Conservation (phyloP, 2,329 filamentous ascomycete species). For the Botryosphaeria agaves region DNA sequence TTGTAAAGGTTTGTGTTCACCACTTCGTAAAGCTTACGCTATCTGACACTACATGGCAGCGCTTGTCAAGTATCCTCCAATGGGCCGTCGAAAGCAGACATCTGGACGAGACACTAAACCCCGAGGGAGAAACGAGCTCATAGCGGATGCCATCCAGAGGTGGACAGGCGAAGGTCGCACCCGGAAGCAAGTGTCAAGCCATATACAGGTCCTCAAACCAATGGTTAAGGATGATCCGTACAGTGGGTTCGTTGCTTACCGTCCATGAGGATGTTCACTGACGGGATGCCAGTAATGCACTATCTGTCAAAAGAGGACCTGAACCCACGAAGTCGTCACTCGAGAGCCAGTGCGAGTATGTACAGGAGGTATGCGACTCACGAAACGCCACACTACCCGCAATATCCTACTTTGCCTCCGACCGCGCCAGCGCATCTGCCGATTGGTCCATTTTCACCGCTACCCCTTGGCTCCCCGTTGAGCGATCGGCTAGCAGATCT, state of each 20-base stretch:
- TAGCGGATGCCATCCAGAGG: slow-evolving; percentile 38
- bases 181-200: slow-evolving; percentile 46
- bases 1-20: slow-evolving; percentile 22
- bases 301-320: slow-evolving; percentile 22
- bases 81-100: slow-evolving; percentile 35
- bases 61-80: slow-evolving; percentile 38
- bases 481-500: slow-evolving; percentile 1
- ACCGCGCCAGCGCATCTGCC: no score
- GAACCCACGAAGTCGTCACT: slow-evolving; percentile 3
- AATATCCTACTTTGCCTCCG: neutral
- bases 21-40: neutral
- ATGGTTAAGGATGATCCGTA: slow-evolving; percentile 34
- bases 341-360: neutral
- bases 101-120: slow-evolving; percentile 33
- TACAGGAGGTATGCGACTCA: slow-evolving; percentile 2
- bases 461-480: neutral
- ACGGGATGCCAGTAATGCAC: slow-evolving; percentile 17
- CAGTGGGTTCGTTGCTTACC: slow-evolving; percentile 17
- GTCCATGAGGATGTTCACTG: slow-evolving; percentile 5
- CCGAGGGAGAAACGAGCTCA: slow-evolving; percentile 43
- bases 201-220: slow-evolving; percentile 43
- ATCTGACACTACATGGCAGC: slow-evolving; percentile 8
- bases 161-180: slow-evolving; percentile 34
- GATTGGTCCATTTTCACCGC: neutral
- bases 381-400: neutral